A percentile compares a stretch with the other conserved stretches of the same genome.
Conservation (phyloP, 2,329 filamentous ascomycete species). For the Purpureocillium takamizusanense region DNA sequence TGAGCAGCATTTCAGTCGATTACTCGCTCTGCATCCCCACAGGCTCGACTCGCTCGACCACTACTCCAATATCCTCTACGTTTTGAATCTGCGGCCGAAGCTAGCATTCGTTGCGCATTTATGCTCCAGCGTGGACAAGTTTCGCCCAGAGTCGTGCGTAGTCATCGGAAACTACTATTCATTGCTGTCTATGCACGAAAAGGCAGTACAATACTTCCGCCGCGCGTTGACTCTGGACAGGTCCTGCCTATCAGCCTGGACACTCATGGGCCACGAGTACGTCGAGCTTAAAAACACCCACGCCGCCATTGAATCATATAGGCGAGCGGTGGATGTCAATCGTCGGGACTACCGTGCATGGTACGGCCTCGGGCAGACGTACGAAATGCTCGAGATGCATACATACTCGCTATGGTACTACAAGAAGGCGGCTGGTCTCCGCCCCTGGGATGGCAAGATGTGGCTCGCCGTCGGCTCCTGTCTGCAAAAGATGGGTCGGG, state of each 20-base stretch:
- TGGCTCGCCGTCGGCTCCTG: constrained; percentile 95
- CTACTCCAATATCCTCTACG: constrained; percentile 96
- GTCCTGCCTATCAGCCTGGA: constrained; percentile 91
- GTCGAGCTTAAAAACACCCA: constrained; percentile 98
- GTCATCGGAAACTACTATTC: constrained; percentile 98
- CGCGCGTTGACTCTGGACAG: constrained; percentile 85
- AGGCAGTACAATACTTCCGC: constrained; percentile 95
- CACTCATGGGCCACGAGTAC: constrained; percentile 97
- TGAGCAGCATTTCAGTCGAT: constrained; percentile 63
- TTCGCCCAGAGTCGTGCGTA: constrained; percentile 92
- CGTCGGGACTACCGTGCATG: constrained; percentile 93
- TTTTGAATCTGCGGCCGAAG: constrained; percentile 79
- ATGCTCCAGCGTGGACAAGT: constrained; percentile 86
- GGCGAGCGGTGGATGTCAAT: constrained; percentile 91
- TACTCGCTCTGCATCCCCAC: constrained; percentile 66
- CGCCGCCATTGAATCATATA: constrained; percentile 93
- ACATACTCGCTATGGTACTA: constrained; percentile 97
- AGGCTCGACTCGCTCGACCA: constrained; percentile 85
- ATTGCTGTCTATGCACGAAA: constrained; percentile 88
- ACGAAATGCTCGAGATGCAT: constrained; percentile 96
- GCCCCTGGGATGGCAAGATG: constrained; percentile 98
- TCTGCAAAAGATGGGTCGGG: constrained; percentile 78
- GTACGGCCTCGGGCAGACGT: constrained; percentile 95
- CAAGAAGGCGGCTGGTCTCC: constrained; percentile 83
- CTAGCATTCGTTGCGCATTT: constrained; percentile 87